Base-by-base conservation (phyloP, 2,329 filamentous ascomycete species). In the Paecilomyces fulvus region DNA sequence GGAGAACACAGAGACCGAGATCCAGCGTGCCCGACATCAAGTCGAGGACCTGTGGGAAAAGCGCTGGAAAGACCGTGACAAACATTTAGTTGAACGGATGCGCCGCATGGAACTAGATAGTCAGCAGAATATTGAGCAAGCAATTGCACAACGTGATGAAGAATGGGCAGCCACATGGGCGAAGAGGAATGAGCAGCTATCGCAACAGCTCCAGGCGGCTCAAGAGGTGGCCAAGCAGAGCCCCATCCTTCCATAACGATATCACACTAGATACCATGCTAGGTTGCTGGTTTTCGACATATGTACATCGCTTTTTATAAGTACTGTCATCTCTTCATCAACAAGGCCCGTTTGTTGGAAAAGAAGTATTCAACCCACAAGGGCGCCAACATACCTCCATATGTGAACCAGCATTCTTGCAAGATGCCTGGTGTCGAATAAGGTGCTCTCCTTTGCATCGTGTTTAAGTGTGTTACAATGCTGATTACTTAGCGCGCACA, bases 41-140 rank as follows among this genome's bases (percentile, higher is more conserved):
- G 64, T 72, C 3, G 70, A 73, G 54, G 68, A 71, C 54, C 48
- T 65, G 23, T 73, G 70, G 70, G 68, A 72, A 56, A 58, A 52
- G 11, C 54, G 69, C 25, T 73, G 70, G 70, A 70, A 67, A 49
- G 65, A 72, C 51, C 64, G 68, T 2, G 65, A 68, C 46, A 58
- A 55, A 23, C 61, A 68, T 50, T 56, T 65, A 12, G 58, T 57
- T 23, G 65, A 69, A 43, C 61, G 68, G 43, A 65, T 61, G 58
- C 48, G 56, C 28, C 62, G 65, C 48, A 61, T 61, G 30, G 61
- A 66, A 33, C 9, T 51, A 21, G 59, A 67, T 9, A 56, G 56
- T 37, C 61, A 65, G 53, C 55, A 56, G 49, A 52, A 56, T 46
- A 51, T 64, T 14, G 58, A 66, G 51, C 56, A 53, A 31, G 60